Evolutionary conservation across 2,329 filamentous ascomycete genomes (phyloP), one percentile per base, ranked within the genome.

Genomic region (Fusarium luffae): DNA sequence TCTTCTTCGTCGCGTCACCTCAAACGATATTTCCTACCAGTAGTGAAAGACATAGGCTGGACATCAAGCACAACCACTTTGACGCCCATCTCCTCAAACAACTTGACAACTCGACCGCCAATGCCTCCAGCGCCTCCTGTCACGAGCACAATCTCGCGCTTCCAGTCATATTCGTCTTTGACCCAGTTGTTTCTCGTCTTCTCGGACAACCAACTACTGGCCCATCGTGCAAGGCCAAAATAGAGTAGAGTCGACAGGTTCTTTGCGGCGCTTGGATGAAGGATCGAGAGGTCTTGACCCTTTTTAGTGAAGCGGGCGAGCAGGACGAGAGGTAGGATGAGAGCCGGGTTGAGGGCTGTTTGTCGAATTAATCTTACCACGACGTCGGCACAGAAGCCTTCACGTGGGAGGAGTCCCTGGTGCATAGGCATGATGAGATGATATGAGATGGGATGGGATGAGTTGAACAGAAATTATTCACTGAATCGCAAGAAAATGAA

Each of bases 41-140:
- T 79, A 34, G 84, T 77, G 73, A 85, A 90, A 21, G 84, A 86
- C 79, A 90, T 79, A 7, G 85, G 83, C 72, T 91, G 88, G 34
- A 93, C 84, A 79, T 95, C 92, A 37, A 94, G 77, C 4, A 94
- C 89, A 0, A 90, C 90, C 34, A 94, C 90, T 69, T 87, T 91
- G 70, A 92, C 83, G 2, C 86, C 87, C 64, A 81, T 82, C 76
- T 89, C 86, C 1, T 88, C 89, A n/a, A 96, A 82, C 55, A 90
- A 77, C 68, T 85, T 83, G 16, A 91, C 91, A 5, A 93, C 84
- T 40, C 85, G 81, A 21, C 85, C 87, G 16, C 92, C 92, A 74
- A 95, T 93, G 0, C 92, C 92, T 59, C 88, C 88, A 43, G 90
- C 89, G 10, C 92, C 92, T 10, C 93, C 92, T 0, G 92, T 94